Base-by-base conservation (phyloP, 129 eudicot genomes). In the Dittrichia graveolens region DNA sequence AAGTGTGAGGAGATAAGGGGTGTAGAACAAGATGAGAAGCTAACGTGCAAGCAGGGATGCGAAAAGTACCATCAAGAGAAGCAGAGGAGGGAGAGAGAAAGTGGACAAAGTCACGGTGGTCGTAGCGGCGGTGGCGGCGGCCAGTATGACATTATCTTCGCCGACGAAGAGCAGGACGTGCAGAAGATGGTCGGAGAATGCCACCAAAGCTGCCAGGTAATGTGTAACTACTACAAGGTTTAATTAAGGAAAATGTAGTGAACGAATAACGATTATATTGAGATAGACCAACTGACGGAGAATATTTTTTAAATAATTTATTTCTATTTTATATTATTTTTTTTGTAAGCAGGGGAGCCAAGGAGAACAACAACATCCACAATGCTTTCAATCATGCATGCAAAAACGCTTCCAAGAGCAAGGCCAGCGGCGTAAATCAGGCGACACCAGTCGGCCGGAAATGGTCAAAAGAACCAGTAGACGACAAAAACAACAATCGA, bases 1-100 rank as follows among this genome's bases (percentile, higher is more conserved):
- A 78, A 68, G 71, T 81, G 89, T 67, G 77, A 69, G 77, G 47
- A 77, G 38, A 10, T 42, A n/a, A 78, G 72, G 5, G 66, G 65
- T 39, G 43, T 5, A 1, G 66, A 76, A 9, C 38, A 37, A 37
- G 35, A 44, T 3, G 68, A 45, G 15, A 34, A 54, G 56, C 7
- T 38, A 7, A 31, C 40, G 14, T 87, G 89, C 47, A 69, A 49
- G 73, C 34, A 79, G 35, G 6, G 10, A n/a, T 86, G 85, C 50
- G 82, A 83, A 38, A n/a, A 35, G 45, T 70, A 69, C 43, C 13
- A 40, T 31, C 35, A 14, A 8, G 82, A 71, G 83, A 78, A 76
- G 46, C 71, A 75, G 58, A 38, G 52, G 67, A 35, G 69, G 45
- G 61, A 67, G 31, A 39, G 67, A 41, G 70, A 35, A 34, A 68